Evolutionary conservation across 2,329 filamentous ascomycete species (phyloP), one percentile per base, ranked within the genome.

Genomic region (Juglanconis oblonga): DNA sequence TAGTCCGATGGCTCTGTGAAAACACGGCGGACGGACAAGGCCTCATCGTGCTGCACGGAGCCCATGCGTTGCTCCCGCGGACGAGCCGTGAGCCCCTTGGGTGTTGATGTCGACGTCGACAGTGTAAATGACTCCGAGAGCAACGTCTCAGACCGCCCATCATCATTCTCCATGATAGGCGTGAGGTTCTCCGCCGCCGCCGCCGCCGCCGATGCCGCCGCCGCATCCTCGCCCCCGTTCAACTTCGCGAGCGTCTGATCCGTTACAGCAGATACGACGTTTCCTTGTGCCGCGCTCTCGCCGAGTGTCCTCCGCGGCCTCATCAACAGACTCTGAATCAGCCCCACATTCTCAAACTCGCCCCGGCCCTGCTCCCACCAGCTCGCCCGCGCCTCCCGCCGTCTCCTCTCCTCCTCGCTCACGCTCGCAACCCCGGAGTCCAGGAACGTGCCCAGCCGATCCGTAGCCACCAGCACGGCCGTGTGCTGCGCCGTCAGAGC

Each of bases 301-400:
- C 29, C 35, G 24, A 29, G 24, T 31, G 31, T 44, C 51, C 54
- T 50, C n/a, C 52, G 47, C 6, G 61, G 61, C 31, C 57, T 52
- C 5, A 38, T 53, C 54, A 62, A 40, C 1, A 62, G 55, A 32
- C 53, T 57, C 47, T 62, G 61, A 29, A 62, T 60, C 38, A 62
- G 29, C 33, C 51, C 55, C 32, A 62, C 61, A 17, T 62, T 62
- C 50, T 62, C 61, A 29, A 62, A 62, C 40, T 57, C 57, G 9
- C 61, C 36, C 9, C 59, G 50, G 8, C 52, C 57, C 58, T 62
- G 61, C 45, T 52, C 53, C 61, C 61, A 62, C 61, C 61, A 62
- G 9, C 53, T 61, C 33, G 36, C 44, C 36, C 57, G 44, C 9
- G 53, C 61, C 8, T 60, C 57, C 24, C 56, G 61, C 29, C 51